phyloP scores from a whole-genome alignment of 306 rosid genomes.

The Astragalus membranaceus region DNA sequence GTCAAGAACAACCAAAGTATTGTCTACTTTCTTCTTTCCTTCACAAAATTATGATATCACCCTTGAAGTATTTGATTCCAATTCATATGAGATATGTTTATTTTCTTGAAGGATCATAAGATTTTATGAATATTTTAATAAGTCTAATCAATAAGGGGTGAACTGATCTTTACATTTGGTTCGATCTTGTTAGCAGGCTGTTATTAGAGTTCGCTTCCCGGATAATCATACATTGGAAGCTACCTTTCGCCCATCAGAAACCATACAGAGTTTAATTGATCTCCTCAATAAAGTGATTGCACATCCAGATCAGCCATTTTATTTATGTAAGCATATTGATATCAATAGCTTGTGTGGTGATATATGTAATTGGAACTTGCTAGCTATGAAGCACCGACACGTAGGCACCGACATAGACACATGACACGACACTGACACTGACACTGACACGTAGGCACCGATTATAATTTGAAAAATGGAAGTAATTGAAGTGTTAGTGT shows the following conservation, averaged over 20 bases:
- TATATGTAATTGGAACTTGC: neutral
- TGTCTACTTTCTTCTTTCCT: neutral
- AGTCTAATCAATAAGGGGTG: neutral
- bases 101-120: neutral
- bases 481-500: no score
- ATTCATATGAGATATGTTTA: neutral
- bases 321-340: constrained; percentile 60
- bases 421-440: no score
- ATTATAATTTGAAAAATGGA: no score
- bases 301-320: constrained; percentile 63
- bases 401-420: no score
- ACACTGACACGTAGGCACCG: no score
- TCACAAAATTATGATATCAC: neutral
- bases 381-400: no score
- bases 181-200: constrained; percentile 47
- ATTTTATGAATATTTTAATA: neutral
- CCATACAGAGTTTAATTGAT: constrained; percentile 64
- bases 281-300: constrained; percentile 69
- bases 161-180: neutral
- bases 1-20: constrained; percentile 71
- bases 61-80: neutral
- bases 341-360: neutral
- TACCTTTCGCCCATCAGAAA: constrained; percentile 78
- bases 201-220: constrained; percentile 85
- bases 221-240: constrained; percentile 90